phyloP scores from a whole-genome alignment of 805 yeast species.

The Candida sakaeoensis region DNA sequence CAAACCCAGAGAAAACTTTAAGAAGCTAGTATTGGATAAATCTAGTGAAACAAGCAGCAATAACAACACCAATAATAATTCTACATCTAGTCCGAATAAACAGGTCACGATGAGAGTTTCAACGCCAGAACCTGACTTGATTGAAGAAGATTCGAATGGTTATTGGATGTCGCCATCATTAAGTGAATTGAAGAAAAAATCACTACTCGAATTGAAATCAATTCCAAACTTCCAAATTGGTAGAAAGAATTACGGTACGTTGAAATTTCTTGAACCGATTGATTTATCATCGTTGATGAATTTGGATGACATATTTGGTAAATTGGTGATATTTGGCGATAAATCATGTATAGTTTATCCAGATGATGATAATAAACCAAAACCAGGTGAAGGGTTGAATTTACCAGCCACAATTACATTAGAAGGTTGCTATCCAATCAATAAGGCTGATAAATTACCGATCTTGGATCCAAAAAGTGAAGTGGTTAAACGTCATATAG shows the following conservation, averaged over 20 bases:
- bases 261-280: constrained; percentile 76
- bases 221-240: constrained; percentile 73
- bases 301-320: constrained; percentile 61
- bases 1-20: constrained; percentile 55
- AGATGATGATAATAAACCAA: constrained; percentile 57
- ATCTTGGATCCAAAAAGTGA: constrained; percentile 77
- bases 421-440: constrained; percentile 77
- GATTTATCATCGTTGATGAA: constrained; percentile 70
- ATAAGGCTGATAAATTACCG: constrained; percentile 65
- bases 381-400: constrained; percentile 78
- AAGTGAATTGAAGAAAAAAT: constrained; percentile 53
- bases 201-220: constrained; percentile 59
- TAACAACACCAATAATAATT: too few relatives aligned
- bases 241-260: constrained; percentile 68
- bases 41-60: constrained; percentile 17
- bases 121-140: constrained; percentile 11
- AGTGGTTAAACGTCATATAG: constrained; percentile 62
- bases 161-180: constrained; percentile 85
- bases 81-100: constrained; percentile 12
- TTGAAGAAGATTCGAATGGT: constrained; percentile 53
- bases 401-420: constrained; percentile 68
- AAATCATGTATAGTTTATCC: constrained; percentile 72
- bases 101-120: constrained; percentile 17
- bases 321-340: constrained; percentile 55
- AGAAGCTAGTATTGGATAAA: constrained; percentile 52